Base-by-base conservation (phyloP, 2,329 filamentous ascomycete species). In the Paecilomyces sp. region DNA sequence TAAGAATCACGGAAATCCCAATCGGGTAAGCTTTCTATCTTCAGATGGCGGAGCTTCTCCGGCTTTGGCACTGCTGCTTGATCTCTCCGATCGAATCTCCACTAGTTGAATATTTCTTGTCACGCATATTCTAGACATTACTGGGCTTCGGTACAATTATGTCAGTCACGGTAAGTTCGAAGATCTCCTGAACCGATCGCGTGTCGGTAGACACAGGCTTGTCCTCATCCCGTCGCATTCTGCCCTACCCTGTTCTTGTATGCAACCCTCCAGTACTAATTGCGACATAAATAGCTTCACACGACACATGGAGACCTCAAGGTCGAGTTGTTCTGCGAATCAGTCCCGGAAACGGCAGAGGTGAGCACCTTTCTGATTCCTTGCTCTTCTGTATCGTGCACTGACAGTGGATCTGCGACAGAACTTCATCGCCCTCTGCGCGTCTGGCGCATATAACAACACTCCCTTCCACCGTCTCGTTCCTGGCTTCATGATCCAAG, bases 251-350 rank as follows among this genome's bases (percentile, higher is more conserved):
- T 22, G 22, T 22, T 22, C 22, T 22, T 22, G 22, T 22, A 47
- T 55, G 24, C 15, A 36, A 36, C 8, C 15, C 30, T 30, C 57
- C 15, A 22, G n/a, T 31, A 41, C 58, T 61, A 25, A 61, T 54
- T 31, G 22, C 30, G 18, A 9, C n/a, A 47, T 28, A 15, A 25
- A 55, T 56, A 80, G 77, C 83, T 99, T 13, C 92, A 97, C 76
- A 99, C 94, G 56, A 90, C 87, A 56, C 83, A 89, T 57, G 94
- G 94, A 72, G 88, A 94, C 76, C 83, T 99, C 73, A 99, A 97
- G 79, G 85, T 97, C 68, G 94, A 97, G 76, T 82, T 99, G 66
- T 97, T 97, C 79, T 97, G 93, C 80, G 91, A 97, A 74, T 88
- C 90, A 67, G 91, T 96, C 33, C 94, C 94, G 63, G 92, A 93